Percentiles rank a stretch among this genome's conserved stretches.
Conservation (phyloP, 441 rosid species). For the Adansonia madagascariensis region DNA sequence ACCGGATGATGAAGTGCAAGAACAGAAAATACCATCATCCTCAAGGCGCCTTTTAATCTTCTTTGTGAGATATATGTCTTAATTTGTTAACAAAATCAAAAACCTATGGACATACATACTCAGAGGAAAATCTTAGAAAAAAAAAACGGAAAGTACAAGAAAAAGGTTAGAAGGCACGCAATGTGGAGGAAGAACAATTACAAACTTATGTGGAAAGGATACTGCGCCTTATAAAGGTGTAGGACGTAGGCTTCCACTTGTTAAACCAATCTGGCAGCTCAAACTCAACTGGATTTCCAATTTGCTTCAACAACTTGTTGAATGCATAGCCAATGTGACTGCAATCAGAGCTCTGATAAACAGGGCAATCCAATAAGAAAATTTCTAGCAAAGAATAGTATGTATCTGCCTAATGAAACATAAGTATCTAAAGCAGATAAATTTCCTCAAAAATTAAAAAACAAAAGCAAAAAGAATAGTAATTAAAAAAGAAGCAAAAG, state of each 20-base stretch:
- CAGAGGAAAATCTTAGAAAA: conserved; percentile 2
- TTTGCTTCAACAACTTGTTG: conserved; percentile 57
- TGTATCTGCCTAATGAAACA: background rate
- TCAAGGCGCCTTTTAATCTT: conserved; percentile 70
- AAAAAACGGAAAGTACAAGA: background rate
- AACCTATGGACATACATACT: background rate
- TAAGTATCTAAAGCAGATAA: background rate
- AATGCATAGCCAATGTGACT: conserved; percentile 57
- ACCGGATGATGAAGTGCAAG: conserved; percentile 68
- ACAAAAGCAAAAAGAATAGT: background rate
- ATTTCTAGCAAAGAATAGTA: background rate
- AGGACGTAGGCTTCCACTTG: conserved; percentile 67
- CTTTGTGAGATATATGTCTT: conserved; percentile 87
- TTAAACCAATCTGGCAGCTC: conserved; percentile 81
- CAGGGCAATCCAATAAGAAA: conserved; percentile 9
- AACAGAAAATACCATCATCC: conserved; percentile 97
- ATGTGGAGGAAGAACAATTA: background rate
- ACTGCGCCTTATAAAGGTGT: conserved; percentile 82
- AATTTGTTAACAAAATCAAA: conserved; percentile 45
- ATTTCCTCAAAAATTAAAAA: background rate
- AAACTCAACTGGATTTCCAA: conserved; percentile 73
- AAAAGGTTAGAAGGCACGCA: background rate
- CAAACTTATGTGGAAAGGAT: conserved; percentile 47
- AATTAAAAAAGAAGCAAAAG: background rate
- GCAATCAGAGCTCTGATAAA: conserved; percentile 54